Conservation (phyloP, 306 rosid species). For the Cotoneaster glaucophyllus region DNA sequence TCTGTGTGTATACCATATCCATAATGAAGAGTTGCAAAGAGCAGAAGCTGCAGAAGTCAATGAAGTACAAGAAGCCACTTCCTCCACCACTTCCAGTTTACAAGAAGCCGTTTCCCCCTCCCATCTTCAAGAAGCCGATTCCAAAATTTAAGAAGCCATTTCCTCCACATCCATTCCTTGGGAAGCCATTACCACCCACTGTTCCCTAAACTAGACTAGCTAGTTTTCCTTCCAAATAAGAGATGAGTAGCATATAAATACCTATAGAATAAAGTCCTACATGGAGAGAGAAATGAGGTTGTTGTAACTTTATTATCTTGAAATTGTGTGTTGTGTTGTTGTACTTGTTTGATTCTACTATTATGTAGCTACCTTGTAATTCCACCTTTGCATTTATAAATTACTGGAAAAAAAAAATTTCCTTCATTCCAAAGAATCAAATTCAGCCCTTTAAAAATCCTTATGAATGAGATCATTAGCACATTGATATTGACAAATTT, state of each 20-base stretch:
- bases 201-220: neutral
- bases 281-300: too few relatives aligned
- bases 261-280: too few relatives aligned
- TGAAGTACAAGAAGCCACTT: constrained; percentile 5
- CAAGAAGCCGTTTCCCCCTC: neutral
- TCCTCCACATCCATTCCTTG: neutral
- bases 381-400: neutral
- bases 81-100: neutral
- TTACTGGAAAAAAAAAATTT: neutral
- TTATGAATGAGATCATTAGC: neutral
- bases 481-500: neutral
- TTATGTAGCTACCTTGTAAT: neutral
- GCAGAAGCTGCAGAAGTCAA: neutral
- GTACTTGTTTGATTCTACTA: neutral
- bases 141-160: constrained; percentile 7
- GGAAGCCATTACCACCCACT: constrained; percentile 4
- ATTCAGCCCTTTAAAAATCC: neutral
- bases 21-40: neutral
- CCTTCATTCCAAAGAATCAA: neutral
- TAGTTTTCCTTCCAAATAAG: neutral
- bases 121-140: neutral
- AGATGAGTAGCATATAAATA: neutral
- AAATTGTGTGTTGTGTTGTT: neutral
- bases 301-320: neutral
- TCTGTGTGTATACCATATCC: neutral